phyloP scores from a whole-genome alignment of 495 filamentous ascomycete genomes.

The Oleoguttula mirabilis region DNA sequence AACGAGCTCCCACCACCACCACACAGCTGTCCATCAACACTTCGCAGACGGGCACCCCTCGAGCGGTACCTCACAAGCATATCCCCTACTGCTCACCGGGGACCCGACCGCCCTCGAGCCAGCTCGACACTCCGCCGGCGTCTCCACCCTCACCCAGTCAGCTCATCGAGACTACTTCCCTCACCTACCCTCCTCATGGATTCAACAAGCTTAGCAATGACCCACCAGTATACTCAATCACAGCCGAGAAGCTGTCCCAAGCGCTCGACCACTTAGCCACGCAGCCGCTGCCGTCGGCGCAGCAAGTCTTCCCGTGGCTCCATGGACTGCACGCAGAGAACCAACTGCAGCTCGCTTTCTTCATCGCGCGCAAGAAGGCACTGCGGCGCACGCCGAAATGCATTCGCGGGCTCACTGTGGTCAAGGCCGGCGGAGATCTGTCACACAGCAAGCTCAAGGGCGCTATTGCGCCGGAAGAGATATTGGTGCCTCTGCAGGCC shows the following conservation, averaged over 20 bases:
- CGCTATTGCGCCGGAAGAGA: constrained; percentile 66
- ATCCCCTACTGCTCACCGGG: constrained; percentile 74
- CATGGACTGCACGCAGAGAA: constrained; percentile 90
- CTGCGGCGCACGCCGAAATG: constrained; percentile 64
- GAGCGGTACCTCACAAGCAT: constrained; percentile 78
- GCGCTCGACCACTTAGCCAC: constrained; percentile 62
- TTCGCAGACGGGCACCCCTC: constrained; percentile 39
- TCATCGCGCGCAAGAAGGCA: constrained; percentile 60
- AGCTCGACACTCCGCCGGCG: constrained; percentile 53
- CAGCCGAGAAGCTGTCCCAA: constrained; percentile 51
- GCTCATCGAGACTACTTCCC: constrained; percentile 45
- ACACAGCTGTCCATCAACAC: constrained; percentile 37
- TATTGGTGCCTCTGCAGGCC: constrained; percentile 36
- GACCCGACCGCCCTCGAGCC: constrained; percentile 44
- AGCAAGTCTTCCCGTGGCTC: constrained; percentile 88
- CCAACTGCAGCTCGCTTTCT: constrained; percentile 78
- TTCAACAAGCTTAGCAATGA: constrained; percentile 44
- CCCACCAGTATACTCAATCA: constrained; percentile 60
- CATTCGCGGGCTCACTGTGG: constrained; percentile 68
- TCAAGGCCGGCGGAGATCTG: constrained; percentile 80
- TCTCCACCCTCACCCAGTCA: constrained; percentile 46
- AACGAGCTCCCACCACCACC: constrained; percentile 25
- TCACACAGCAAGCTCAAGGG: constrained; percentile 68
- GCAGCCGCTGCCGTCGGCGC: constrained; percentile 71
- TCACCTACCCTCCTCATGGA: constrained; percentile 61